Evolutionary conservation across 2,329 filamentous ascomycete species (phyloP).

Genomic region (Tolypocladium album): DNA sequence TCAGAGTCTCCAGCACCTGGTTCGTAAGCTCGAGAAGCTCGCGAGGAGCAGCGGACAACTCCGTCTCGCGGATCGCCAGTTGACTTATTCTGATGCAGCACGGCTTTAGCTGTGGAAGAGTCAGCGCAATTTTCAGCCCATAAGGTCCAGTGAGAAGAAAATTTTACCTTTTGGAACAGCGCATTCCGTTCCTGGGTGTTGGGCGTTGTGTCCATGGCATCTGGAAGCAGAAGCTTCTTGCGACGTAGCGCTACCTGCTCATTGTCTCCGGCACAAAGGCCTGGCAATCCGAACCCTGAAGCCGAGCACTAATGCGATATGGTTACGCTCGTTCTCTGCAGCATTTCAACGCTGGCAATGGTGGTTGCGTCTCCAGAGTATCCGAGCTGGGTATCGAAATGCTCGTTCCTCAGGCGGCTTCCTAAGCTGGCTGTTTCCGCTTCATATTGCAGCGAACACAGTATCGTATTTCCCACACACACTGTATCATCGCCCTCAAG

Average conservation of each 20-base stretch:
- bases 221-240: slow-evolving; percentile 1
- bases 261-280: neutral
- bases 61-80: slow-evolving; percentile 37
- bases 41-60: slow-evolving; percentile 27
- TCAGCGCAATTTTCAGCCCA: neutral
- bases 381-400: neutral
- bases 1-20: slow-evolving; percentile 35
- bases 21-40: slow-evolving; percentile 34
- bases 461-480: neutral
- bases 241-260: neutral
- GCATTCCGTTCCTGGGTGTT: slow-evolving; percentile 16
- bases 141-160: neutral
- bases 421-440: neutral
- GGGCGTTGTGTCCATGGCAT: slow-evolving; percentile 8
- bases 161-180: slow-evolving; percentile 25
- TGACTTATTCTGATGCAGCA: slow-evolving; percentile 50
- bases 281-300: neutral
- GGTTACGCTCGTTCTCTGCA: neutral
- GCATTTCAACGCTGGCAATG: neutral
- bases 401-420: neutral
- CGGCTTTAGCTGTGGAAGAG: slow-evolving; percentile 45
- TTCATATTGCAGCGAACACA: neutral
- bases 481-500: neutral
- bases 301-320: neutral
- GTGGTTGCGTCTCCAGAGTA: neutral